A percentile compares a stretch with the other conserved stretches of the same genome.
These are phyloP conservation scores for Polyplosphaeria fusca DNA, from an alignment of 495 filamentous ascomycete species.

Conservation along the genomic window DNA sequence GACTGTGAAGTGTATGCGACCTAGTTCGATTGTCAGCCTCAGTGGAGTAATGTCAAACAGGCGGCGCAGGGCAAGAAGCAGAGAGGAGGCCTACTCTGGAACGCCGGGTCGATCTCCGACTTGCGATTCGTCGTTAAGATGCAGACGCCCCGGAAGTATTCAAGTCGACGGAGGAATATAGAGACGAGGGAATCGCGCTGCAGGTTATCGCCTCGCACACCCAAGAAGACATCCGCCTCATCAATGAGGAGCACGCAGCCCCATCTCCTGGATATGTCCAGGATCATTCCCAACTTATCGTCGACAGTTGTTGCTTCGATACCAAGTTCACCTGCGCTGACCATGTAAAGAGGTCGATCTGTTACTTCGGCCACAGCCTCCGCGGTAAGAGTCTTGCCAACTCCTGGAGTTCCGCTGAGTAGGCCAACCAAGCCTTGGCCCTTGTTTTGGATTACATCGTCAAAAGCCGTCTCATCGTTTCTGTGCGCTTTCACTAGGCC, in stretches of 20 bases:
- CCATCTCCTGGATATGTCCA: conserved; percentile 25
- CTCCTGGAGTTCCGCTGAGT: conserved; percentile 16
- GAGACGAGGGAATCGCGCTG: conserved; percentile 51
- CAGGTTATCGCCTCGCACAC: conserved; percentile 44
- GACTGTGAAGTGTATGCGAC: conserved; percentile 50
- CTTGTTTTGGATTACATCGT: conserved; percentile 18
- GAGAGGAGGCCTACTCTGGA: conserved; percentile 53
- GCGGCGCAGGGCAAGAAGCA: no score
- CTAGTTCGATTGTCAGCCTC: no score
- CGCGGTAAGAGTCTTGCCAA: conserved; percentile 18
- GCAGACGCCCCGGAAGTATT: conserved; percentile 15
- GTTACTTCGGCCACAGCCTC: conserved; percentile 24
- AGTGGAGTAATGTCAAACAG: no score
- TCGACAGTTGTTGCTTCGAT: background rate
- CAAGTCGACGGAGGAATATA: background rate
- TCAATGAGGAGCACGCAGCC: conserved; percentile 38
- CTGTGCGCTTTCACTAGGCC: background rate
- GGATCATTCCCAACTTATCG: background rate
- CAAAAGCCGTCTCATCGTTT: background rate
- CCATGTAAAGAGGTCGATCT: conserved; percentile 15
- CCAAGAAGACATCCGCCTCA: conserved; percentile 38
- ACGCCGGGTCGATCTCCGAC: conserved; percentile 43
- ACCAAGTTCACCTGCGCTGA: conserved; percentile 21
- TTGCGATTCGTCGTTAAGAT: conserved; percentile 21
- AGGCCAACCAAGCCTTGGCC: conserved; percentile 19